Percentiles rank a stretch among this genome's conserved stretches.
These are phyloP conservation scores for Ehretia macrophylla DNA, from an alignment of 257 asterid genomes.

Conservation along the genomic window DNA sequence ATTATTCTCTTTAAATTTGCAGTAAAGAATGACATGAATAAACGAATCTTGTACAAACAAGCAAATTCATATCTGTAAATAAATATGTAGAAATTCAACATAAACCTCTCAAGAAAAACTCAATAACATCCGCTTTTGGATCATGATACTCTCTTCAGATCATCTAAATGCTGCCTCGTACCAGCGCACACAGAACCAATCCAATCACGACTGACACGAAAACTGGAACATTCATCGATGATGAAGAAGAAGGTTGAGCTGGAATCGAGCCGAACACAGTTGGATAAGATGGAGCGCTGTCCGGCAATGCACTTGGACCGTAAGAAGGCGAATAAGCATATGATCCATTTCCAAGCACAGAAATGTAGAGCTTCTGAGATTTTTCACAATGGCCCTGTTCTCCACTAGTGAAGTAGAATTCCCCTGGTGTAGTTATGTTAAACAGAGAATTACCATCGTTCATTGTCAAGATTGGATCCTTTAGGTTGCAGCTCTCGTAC, in stretches of 20 bases:
- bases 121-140: too few relatives aligned
- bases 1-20: conserved; percentile 1
- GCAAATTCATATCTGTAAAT: conserved; percentile 1
- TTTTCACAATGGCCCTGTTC: conserved; percentile 58
- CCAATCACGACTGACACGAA: conserved; percentile 28
- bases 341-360: conserved; percentile 57
- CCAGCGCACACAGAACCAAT: conserved; percentile 8
- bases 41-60: conserved; percentile 5
- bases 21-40: conserved; percentile 21
- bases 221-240: conserved; percentile 20
- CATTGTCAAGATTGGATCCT: conserved; percentile 72
- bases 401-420: conserved; percentile 79
- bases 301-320: conserved; percentile 37
- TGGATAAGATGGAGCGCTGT: conserved; percentile 54
- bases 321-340: conserved; percentile 38
- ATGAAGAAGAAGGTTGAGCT: conserved; percentile 27
- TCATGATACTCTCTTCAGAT: neutral
- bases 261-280: conserved; percentile 72
- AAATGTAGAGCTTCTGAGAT: conserved; percentile 62
- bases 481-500: conserved; percentile 59
- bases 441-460: conserved; percentile 75
- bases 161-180: conserved; percentile 4
- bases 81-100: too few relatives aligned
- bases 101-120: too few relatives aligned
- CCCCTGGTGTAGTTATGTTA: conserved; percentile 57